Base-by-base conservation (phyloP, 192 early-diverging fungal genomes). In the Coemansia sp. region DNA sequence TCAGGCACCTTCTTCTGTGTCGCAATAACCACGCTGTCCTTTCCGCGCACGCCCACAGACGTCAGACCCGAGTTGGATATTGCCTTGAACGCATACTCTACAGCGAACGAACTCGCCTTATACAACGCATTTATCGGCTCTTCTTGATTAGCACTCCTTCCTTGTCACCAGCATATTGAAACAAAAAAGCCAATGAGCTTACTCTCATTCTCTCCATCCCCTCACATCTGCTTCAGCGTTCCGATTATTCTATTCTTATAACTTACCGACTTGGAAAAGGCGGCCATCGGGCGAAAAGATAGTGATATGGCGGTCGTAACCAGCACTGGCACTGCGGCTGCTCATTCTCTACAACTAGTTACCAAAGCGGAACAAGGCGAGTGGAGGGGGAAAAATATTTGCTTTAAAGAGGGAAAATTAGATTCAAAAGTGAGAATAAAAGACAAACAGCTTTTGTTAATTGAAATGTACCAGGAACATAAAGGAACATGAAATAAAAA, bases 1-100 rank as follows among this genome's bases (percentile, higher is more conserved):
- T 99, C 97, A 2, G 75, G 85, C 48, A 99, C 91, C 79, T 99
- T 99, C 85, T 95, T 96, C 71, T 99, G 98, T 39, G 95, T 97
- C 63, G 92, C 93, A 52, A 99, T 88, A 41, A 99, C 97, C 44
- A 90, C 93, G 70, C 90, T 89, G 84, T 98, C 95, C 76, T 97
- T 92, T 56, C 98, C 98, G 62, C 95, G 89, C 44, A 99, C 89
- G 53, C 95, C 97, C 44, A 99, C 90, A 50, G 95, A 94, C 7
- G 98, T 99, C 71, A 97, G 84, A 49, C 95, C 97, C 23, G 93
- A 89, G 77, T 96, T 98, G 40, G 95, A 91, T 70, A 99, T 99
- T n/a, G 98, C 98, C 84, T 99, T 99, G 85, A 98, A 99, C 43
- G 98, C 97, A 86, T 99, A 99, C 77, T 99, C 98, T 97, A 84